Base-by-base conservation (phyloP, 805 yeast genomes). In the Teunomyces funiuensis region DNA sequence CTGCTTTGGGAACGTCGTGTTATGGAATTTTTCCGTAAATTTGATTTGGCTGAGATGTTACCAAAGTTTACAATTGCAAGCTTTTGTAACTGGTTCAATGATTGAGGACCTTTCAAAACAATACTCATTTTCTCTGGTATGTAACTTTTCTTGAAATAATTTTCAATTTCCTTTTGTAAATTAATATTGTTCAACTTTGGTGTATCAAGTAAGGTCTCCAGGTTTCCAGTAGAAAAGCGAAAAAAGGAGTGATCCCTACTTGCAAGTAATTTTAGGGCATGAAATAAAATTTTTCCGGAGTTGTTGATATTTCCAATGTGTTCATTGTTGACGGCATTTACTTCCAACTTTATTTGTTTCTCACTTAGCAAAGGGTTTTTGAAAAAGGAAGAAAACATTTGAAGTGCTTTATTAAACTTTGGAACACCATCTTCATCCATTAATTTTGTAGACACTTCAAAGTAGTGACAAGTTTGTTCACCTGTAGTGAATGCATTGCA, bases 401-500 rank as follows among this genome's bases (percentile, higher is more conserved):
- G 60, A 6, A 83, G 45, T 1, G 76, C 49, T n/a, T 61, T 55
- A 27, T 73, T 75, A 52, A 80, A 76, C 1, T 69, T 57, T 1
- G 75, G 66, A 20, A 59, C 65, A 1, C 57, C 57, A 10, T 41
- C 27, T 10, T 49, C 28, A 10, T 43, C 36, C 3, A 54, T 49
- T 10, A 68, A 57, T 39, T 58, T 66, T 0, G 72, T 55, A 0
- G 89, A 87, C 1, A 83, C 57, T 49, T 82, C 82, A 53, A 82
- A 82, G 49, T 73, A 79, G 55, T 76, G 85, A 11, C 80, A 70
- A 0, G 91, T 83, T 40, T 71, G 76, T 46, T 81, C 86, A 2
- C 82, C 83, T 0, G 83, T 76, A 0, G 95, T 85, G 47, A 63
- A 77, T 0, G 93, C 95, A 59, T 84, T 85, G 39, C 73, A 60